Conservation (phyloP, 352 stramenopile genomes). For the Globisporangium irregulare region DNA sequence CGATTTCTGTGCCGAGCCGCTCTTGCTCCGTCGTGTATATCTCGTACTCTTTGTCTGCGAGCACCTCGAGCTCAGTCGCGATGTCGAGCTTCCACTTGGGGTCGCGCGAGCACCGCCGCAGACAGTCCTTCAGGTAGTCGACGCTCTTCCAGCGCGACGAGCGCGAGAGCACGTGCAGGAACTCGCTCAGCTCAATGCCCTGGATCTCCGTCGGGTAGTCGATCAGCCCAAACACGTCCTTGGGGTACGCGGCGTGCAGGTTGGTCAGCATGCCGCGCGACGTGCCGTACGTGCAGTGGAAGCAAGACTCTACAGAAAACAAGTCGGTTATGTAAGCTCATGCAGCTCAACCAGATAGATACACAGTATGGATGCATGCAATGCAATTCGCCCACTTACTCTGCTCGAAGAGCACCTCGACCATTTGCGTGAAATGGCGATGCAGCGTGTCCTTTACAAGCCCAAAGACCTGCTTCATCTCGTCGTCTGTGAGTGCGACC, state of each 20-base stretch:
- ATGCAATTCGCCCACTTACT: slow-evolving; percentile 24
- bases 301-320: slow-evolving; percentile 40
- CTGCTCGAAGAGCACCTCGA: slow-evolving; percentile 68
- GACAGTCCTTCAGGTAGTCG: slow-evolving; percentile 77
- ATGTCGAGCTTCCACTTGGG: slow-evolving; percentile 81
- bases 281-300: slow-evolving; percentile 67
- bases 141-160: slow-evolving; percentile 77
- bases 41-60: slow-evolving; percentile 64
- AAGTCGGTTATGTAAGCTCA: not conserved
- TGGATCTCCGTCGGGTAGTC: slow-evolving; percentile 74
- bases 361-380: not conserved
- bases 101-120: slow-evolving; percentile 70
- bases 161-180: slow-evolving; percentile 45
- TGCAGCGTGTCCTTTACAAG: slow-evolving; percentile 52
- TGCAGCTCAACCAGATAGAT: not conserved
- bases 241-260: slow-evolving; percentile 45
- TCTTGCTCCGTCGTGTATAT: slow-evolving; percentile 44
- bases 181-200: slow-evolving; percentile 61
- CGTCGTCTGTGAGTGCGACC: slow-evolving; percentile 7
- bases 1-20: slow-evolving; percentile 67
- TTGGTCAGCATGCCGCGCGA: slow-evolving; percentile 45
- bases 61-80: slow-evolving; percentile 57
- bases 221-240: slow-evolving; percentile 62
- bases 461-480: slow-evolving; percentile 38
- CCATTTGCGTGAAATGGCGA: slow-evolving; percentile 53